Evolutionary conservation across 345 rosid species (phyloP).

Genomic region (Eucalyptus rudis): DNA sequence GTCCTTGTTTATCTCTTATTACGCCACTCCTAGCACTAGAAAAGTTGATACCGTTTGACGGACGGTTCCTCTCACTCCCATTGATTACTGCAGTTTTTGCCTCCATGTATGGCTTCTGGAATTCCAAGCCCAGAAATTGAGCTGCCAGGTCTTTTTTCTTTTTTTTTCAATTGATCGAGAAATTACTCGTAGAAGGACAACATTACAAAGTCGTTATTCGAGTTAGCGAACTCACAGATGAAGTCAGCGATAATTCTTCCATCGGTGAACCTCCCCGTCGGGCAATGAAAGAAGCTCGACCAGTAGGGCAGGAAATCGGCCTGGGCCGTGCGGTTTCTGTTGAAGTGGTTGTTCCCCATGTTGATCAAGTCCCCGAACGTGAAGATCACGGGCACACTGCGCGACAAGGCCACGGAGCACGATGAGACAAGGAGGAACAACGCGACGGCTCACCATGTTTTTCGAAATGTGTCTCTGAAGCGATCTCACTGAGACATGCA

Average conservation of each 20-base stretch:
- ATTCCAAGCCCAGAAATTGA: neutral
- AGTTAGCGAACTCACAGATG: neutral
- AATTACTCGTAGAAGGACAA: neutral
- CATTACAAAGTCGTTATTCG: neutral
- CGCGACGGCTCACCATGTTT: neutral
- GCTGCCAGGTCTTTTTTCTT: neutral
- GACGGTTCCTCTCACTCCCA: neutral
- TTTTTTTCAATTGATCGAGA: too few species aligned
- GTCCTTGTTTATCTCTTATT: neutral
- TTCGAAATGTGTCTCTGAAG: neutral
- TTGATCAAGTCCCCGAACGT: neutral
- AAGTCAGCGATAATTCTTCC: neutral
- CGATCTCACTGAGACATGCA: neutral
- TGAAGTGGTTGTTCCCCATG: neutral
- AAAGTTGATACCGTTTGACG: neutral
- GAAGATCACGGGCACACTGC: neutral
- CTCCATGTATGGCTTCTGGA: neutral
- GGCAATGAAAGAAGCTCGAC: neutral
- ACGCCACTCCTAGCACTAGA: neutral
- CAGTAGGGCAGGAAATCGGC: neutral
- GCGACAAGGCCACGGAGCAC: accelerated
- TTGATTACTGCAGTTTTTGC: neutral
- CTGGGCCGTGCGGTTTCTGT: neutral
- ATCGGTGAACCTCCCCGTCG: neutral
- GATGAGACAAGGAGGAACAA: neutral